Evolutionary conservation across 768 basidiomycete genomes (phyloP).

Genomic region (Trametopsis cervina): DNA sequence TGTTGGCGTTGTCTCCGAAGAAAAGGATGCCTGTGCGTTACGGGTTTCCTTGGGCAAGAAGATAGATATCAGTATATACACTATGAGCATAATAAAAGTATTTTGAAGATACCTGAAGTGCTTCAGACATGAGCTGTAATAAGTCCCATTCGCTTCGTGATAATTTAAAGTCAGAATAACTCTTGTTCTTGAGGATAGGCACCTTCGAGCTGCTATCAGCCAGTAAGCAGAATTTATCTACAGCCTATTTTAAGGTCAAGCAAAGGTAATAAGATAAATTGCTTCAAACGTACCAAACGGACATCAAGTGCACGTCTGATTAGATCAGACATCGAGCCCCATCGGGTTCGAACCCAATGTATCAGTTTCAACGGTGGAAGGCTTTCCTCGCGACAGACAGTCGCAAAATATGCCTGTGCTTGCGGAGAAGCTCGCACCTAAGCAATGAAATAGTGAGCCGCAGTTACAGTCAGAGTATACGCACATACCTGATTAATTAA

Average conservation of each 20-base stretch:
- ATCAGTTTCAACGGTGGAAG: not conserved
- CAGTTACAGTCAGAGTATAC: too few relatives aligned
- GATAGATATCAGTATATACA: not conserved
- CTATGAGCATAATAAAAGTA: not conserved
- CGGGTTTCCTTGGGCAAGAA: not conserved
- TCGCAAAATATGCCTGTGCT: slow-evolving; percentile 1
- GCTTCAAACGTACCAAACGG: too few relatives aligned
- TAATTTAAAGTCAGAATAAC: not conserved
- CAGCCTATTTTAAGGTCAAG: not conserved
- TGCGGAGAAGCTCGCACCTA: slow-evolving; percentile 7
- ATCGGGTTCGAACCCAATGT: slow-evolving; percentile 6
- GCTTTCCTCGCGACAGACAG: not conserved
- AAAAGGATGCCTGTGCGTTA: not conserved
- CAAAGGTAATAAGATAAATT: too few relatives aligned
- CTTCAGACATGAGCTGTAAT: not conserved
- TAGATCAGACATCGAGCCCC: slow-evolving; percentile 5
- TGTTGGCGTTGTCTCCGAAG: not conserved
- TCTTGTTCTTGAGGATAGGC: not conserved
- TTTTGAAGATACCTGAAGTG: not conserved
- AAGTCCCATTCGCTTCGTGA: not conserved
- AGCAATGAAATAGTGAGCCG: not conserved
- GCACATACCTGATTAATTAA: slow-evolving; percentile 3
- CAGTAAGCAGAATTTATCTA: not conserved
- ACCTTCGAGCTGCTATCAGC: not conserved
- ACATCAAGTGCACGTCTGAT: not conserved